Base-by-base conservation (phyloP, 2,329 filamentous ascomycete species). In the Alternaria triticimaculans region DNA sequence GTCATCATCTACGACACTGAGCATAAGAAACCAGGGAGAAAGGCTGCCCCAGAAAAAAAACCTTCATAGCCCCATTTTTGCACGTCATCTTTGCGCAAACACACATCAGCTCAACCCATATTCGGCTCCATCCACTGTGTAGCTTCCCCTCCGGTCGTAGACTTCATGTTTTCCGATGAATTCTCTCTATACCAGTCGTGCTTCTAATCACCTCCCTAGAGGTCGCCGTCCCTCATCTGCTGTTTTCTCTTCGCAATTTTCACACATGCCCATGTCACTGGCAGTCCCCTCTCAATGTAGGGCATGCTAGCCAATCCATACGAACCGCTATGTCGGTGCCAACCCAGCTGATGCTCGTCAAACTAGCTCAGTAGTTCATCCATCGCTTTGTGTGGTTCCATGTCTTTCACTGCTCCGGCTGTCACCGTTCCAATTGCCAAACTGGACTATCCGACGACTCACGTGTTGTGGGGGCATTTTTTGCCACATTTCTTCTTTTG, bases 1-100 rank as follows among this genome's bases (percentile, higher is more conserved):
- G 83, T 96, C 50, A 89, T 98, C 46, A 86, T 97, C 7, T 77
- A 78, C 2, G 96, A 98, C 79, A 71, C 72, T 6, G 74, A 64
- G 23, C 50, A 55, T 20, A 63, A 41, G 10, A 21, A 15, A 25
- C 28, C 21, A 21, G 20, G 20, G 3, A 25, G 11, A 6, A 23
- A 33, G 9, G n/a, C 37, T 15, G 25, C 30, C 25, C 18, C 20
- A 6, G 55, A 10, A 5, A 63, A 63, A 21, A 50, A 25, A 23
- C 14, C 11, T 25, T 45, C n/a, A 18, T 62, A 53, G 10, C 20
- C 9, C 7, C 49, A n/a, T 37, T 18, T 41, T 41, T 10, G 14
- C 3, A 12, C 20, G 9, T 8, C 5, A 25, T 14, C 18, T 14
- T 6, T 30, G 41, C 3, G 14, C 30, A 37, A 20, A 25, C 28